phyloP scores from a whole-genome alignment of 257 asterid species.

The Solanum bulbocastanum region DNA sequence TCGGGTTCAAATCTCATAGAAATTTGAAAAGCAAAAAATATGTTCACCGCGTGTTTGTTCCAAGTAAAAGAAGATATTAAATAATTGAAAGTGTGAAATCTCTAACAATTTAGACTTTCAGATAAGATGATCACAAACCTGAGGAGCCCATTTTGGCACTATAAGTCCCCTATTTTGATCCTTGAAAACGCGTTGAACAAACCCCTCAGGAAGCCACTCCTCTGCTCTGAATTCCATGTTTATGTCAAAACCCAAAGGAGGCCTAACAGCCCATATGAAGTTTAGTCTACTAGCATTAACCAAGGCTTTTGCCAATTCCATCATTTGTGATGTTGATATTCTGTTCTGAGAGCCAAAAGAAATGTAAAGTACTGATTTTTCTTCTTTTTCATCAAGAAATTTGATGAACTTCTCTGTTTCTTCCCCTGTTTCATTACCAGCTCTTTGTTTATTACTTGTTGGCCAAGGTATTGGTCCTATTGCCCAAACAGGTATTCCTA shows the following conservation, averaged over 20 bases:
- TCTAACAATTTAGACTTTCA: neutral
- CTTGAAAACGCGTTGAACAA: slow-evolving; percentile 7
- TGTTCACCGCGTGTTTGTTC: neutral
- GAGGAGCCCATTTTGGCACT: slow-evolving; percentile 43
- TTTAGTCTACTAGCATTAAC: slow-evolving; percentile 5
- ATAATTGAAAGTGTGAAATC: neutral
- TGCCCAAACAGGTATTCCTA: slow-evolving; percentile 11
- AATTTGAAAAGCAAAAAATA: neutral
- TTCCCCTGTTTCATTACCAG: slow-evolving; percentile 6
- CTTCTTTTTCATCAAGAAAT: slow-evolving; percentile 22
- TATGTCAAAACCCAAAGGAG: slow-evolving; percentile 36
- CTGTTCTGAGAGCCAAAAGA: slow-evolving; percentile 36
- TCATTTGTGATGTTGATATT: slow-evolving; percentile 11
- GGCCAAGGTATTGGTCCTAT: slow-evolving; percentile 19
- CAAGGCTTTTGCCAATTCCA: slow-evolving; percentile 24
- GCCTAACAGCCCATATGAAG: slow-evolving; percentile 25
- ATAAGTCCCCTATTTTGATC: slow-evolving; percentile 24
- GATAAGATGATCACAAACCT: neutral
- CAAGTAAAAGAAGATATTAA: neutral
- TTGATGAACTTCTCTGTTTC: slow-evolving; percentile 7
- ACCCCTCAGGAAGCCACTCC: slow-evolving; percentile 55
- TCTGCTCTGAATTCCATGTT: slow-evolving; percentile 30
- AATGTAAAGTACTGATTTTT: slow-evolving; percentile 23
- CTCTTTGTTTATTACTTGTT: slow-evolving; percentile 1
- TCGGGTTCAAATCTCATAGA: neutral